These are phyloP conservation scores for Teratosphaeria pseudoeucalypti DNA, from an alignment of 2,329 filamentous ascomycete species.

Conservation along the genomic window DNA sequence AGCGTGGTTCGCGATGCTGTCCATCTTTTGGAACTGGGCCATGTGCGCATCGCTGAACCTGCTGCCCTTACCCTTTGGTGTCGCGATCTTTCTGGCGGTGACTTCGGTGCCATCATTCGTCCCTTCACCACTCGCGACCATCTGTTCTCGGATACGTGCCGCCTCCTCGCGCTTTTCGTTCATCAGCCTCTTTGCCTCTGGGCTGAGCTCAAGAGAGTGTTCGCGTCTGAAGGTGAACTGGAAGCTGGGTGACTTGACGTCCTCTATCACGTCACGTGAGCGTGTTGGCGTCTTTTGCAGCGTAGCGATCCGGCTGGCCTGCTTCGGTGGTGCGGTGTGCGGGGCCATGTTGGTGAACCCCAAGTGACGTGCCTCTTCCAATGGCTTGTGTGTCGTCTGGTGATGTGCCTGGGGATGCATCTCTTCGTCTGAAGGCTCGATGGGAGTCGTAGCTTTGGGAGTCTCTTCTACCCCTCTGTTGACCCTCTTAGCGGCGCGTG, in stretches of 20 bases:
- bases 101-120: conserved; percentile 27
- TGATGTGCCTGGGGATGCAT: conserved; percentile 88
- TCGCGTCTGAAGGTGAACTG: conserved; percentile 52
- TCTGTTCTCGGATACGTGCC: conserved; percentile 56
- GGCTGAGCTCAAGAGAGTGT: conserved; percentile 48
- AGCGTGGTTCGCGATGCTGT: conserved; percentile 80
- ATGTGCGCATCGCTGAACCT: conserved; percentile 80
- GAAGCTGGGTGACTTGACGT: conserved; percentile 48
- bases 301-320: conserved; percentile 30
- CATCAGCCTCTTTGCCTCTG: conserved; percentile 51
- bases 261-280: conserved; percentile 20
- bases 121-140: conserved; percentile 50
- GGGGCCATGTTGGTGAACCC: conserved; percentile 69
- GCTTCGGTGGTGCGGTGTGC: conserved; percentile 38
- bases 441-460: conserved; percentile 53
- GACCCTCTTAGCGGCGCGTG: conserved; percentile 12
- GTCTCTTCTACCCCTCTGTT: conserved; percentile 29
- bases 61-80: conserved; percentile 64
- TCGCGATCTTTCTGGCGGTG: conserved; percentile 59
- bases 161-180: conserved; percentile 62
- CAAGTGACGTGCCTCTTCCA: conserved; percentile 69
- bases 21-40: conserved; percentile 93
- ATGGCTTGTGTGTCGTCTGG: conserved; percentile 59
- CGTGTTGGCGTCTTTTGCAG: conserved; percentile 52
- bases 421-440: conserved; percentile 64